Base-by-base conservation (phyloP, 352 stramenopile species). In the Pythium guiyangense region DNA sequence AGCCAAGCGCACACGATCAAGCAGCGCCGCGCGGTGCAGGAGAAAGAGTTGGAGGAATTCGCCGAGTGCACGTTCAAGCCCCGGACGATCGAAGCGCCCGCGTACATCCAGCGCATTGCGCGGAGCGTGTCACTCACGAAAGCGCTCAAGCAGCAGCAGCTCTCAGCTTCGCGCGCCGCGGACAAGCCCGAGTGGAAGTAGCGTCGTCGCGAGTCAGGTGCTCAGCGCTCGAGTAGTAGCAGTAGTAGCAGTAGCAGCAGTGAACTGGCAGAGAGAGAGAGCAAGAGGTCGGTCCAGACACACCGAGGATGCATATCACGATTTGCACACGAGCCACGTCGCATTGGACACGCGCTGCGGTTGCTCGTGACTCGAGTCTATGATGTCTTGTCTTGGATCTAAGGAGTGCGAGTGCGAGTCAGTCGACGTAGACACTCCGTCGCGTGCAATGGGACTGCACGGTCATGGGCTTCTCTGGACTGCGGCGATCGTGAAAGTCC, bases 51-150 rank as follows among this genome's bases (percentile, higher is more conserved):
- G 48, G 73, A 86, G 22, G 79, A 95, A 57, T 92, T 95, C 49
- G 72, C 79, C 26, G 80, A 93, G 59, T 93, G 85, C 63, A 92
- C 85, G 0, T 95, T 93, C 66, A 89, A 91, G 46, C 84, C 84
- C 10, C 74, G 78, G 15, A 95, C 81, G 44, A 95, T 92, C 49
- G 74, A 93, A 47, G 83, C 82, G 1, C 85, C 85, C 12, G 74
- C 71, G n/a, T 94, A 92, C 54, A 80, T 93, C 26, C 75, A 92
- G 46, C 81, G 81, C 35, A 94, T 93, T n/a, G 84, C 84, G 6
- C 69, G 80, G 22, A 92, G 79, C 43, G 77, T 92, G 25, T 79
- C 76, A 20, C 59, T 92, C 11, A 86, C 77, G 2, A 93, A 91
- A 44, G 73, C 76, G 10, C 57, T 90, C 15, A 71, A 81, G 49